Base-by-base conservation (phyloP, 2,329 filamentous ascomycete species). In the Aspergillus awamori region DNA sequence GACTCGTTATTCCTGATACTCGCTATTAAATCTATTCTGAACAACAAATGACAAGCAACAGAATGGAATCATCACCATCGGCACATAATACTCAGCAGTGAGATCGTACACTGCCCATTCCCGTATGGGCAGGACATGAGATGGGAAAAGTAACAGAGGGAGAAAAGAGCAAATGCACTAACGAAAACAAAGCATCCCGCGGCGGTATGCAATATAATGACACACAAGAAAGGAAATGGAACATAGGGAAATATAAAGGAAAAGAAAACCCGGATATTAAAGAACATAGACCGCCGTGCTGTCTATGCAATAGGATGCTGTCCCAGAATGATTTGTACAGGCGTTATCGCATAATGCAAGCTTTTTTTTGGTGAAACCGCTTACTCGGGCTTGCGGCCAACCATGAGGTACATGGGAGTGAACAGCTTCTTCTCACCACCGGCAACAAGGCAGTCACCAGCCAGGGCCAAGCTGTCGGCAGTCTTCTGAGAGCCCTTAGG, bases 341-440 rank as follows among this genome's bases (percentile, higher is more conserved):
- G 41, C 61, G 53, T 64, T 58, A 39, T 59, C 49, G 56, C 41
- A 51, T 53, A 49, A 61, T 36, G 39, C 38, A 58, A 17, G 28
- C 22, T 57, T 59, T 43, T 43, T 30, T 55, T 38, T 10, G 51
- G 24, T 13, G 28, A 11, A 45, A 28, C 36, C 26, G 33, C 63
- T 73, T 75, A 77, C 73, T 78, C 73, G 45, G 94, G 92, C 84
- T 97, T 97, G 80, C 91, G 88, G 63, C 87, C 94, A 62, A 97
- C 87, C 92, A 97, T 97, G 74, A 98, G 83, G 81, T 97, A 97
- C 94, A 98, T 98, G 59, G 94, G 94, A 1, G 94, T 98, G 81
- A 98, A 98, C n/a, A 98, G 85, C 77, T 96, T 91, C 81, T 93
- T 84, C 76, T 87, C 86, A 38, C 88, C 94, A 78, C 94, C 94